Percentiles rank a stretch among this genome's conserved stretches.
Conservation (phyloP, 495 filamentous ascomycete genomes). For the Sabuloglossum arenarium region DNA sequence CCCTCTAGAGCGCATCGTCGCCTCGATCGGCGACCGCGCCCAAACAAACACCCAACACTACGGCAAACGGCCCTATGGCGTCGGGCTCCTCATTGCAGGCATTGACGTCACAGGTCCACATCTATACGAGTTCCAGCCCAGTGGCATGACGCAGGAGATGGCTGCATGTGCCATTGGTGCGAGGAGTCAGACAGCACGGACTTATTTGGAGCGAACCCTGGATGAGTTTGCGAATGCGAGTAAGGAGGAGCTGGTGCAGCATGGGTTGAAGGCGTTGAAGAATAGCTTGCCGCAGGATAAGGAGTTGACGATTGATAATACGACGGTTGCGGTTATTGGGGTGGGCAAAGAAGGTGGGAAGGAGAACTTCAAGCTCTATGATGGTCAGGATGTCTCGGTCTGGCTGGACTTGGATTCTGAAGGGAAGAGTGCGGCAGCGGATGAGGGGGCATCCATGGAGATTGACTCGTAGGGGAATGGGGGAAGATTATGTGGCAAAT, state of each 20-base stretch:
- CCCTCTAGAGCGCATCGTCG: conserved; percentile 66
- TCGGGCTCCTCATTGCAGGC: conserved; percentile 80
- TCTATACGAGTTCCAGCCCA: conserved; percentile 95
- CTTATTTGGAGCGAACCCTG: conserved; percentile 82
- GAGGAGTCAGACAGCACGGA: conserved; percentile 88
- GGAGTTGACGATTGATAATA: conserved; percentile 91
- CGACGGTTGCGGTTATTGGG: conserved; percentile 71
- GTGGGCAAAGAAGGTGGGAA: conserved; percentile 31
- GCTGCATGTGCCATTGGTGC: conserved; percentile 86
- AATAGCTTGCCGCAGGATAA: conserved; percentile 93
- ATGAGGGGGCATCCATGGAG: conserved; percentile 47
- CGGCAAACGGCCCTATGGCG: conserved; percentile 90
- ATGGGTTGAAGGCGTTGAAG: conserved; percentile 81
- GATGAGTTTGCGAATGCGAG: conserved; percentile 51
- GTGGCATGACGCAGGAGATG: conserved; percentile 93
- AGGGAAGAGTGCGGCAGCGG: conserved; percentile 19
- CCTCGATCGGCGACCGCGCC: conserved; percentile 83
- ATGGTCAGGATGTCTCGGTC: conserved; percentile 60
- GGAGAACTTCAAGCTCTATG: conserved; percentile 80
- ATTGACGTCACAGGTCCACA: conserved; percentile 87
- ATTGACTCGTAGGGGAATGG: conserved; percentile 37
- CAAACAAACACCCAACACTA: conserved; percentile 97
- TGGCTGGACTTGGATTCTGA: conserved; percentile 38
- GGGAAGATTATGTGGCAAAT: background rate
- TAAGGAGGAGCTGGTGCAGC: conserved; percentile 70